These are phyloP conservation scores for Diplodia scrobiculata DNA, from an alignment of 2,329 filamentous ascomycete genomes.

Conservation along the genomic window DNA sequence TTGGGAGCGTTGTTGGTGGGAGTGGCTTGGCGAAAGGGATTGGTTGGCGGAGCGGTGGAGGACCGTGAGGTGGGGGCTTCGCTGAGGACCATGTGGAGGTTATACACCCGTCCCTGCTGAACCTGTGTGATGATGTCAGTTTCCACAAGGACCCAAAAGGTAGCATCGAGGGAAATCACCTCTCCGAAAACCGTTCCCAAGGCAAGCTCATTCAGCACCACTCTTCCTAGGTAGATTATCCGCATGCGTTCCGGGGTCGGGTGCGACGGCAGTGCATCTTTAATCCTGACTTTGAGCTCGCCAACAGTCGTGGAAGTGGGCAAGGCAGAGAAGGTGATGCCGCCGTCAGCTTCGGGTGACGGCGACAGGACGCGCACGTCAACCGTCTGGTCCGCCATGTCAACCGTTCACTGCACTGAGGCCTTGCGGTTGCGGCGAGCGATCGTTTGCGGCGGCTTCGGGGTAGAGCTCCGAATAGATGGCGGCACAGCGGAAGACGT, in stretches of 20 bases:
- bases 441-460: slow-evolving; percentile 33
- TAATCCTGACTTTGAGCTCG: slow-evolving; percentile 57
- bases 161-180: neutral
- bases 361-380: slow-evolving; percentile 47
- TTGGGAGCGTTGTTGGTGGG: slow-evolving; percentile 40
- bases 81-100: slow-evolving; percentile 30
- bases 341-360: slow-evolving; percentile 43
- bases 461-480: slow-evolving; percentile 28
- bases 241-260: slow-evolving; percentile 52
- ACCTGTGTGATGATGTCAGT: slow-evolving; percentile 35
- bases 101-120: slow-evolving; percentile 33
- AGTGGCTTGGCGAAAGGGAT: slow-evolving; percentile 37
- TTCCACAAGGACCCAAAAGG: neutral
- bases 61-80: slow-evolving; percentile 35
- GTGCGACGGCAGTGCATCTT: slow-evolving; percentile 49
- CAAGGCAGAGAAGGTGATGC: slow-evolving; percentile 39
- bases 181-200: slow-evolving; percentile 56
- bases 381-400: slow-evolving; percentile 32
- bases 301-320: slow-evolving; percentile 51
- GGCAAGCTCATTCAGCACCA: slow-evolving; percentile 53
- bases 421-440: slow-evolving; percentile 34
- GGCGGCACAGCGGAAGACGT: neutral
- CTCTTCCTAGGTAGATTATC: slow-evolving; percentile 60
- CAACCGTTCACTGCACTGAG: slow-evolving; percentile 33
- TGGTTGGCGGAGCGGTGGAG: slow-evolving; percentile 44